phyloP scores from a whole-genome alignment of 805 yeast species.

The Priceomyces medius region DNA sequence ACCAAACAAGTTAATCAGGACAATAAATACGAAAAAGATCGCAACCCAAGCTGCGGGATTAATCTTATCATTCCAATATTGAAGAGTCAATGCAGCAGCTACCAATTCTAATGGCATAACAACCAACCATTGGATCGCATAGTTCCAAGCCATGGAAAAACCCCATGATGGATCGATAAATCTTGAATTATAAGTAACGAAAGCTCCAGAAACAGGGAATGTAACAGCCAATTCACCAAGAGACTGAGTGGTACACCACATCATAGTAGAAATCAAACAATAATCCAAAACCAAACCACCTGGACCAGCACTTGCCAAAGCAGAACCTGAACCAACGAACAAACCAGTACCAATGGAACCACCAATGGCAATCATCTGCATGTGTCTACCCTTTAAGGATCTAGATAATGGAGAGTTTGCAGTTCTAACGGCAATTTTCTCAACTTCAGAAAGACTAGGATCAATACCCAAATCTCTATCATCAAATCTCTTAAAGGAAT shows the following conservation, averaged over 20 bases:
- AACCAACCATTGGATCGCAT: slow-evolving; percentile 54
- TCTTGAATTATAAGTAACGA: slow-evolving; percentile 57
- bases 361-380: slow-evolving; percentile 81
- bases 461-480: slow-evolving; percentile 42
- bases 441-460: slow-evolving; percentile 23
- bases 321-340: slow-evolving; percentile 69
- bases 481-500: slow-evolving; percentile 33
- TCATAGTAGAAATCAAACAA: slow-evolving; percentile 54
- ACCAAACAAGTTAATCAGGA: slow-evolving; percentile 47
- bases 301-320: slow-evolving; percentile 70
- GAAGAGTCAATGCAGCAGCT: slow-evolving; percentile 57
- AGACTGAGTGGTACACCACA: slow-evolving; percentile 49
- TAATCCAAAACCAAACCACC: slow-evolving; percentile 64
- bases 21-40: slow-evolving; percentile 50
- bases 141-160: slow-evolving; percentile 58
- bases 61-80: slow-evolving; percentile 52
- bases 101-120: slow-evolving; percentile 59
- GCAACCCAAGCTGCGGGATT: slow-evolving; percentile 64
- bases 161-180: slow-evolving; percentile 63
- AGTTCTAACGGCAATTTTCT: slow-evolving; percentile 39
- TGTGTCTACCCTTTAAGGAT: slow-evolving; percentile 59
- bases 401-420: slow-evolving; percentile 52
- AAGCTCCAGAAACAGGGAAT: slow-evolving; percentile 69
- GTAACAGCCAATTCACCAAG: slow-evolving; percentile 62
- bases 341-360: slow-evolving; percentile 85